Conservation (phyloP, 2,329 filamentous ascomycete genomes). For the Thielaviopsis punctulata region DNA sequence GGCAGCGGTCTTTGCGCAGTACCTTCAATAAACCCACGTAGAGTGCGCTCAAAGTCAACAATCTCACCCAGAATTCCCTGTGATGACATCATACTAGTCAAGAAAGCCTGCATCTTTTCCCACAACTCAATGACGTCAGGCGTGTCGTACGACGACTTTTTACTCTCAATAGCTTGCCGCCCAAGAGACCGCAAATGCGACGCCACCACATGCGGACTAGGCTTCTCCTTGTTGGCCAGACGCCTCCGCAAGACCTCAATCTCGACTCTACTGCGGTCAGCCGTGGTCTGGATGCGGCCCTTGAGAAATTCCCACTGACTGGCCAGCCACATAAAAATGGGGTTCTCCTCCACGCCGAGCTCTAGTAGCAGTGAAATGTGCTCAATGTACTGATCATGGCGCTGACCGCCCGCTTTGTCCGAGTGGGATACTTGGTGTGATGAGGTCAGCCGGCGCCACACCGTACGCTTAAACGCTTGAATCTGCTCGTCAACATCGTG, state of each 20-base stretch:
- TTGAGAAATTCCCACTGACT: conserved; percentile 83
- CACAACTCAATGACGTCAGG: conserved; percentile 74
- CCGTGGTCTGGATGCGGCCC: conserved; percentile 60
- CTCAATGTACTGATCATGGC: conserved; percentile 77
- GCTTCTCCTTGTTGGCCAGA: conserved; percentile 57
- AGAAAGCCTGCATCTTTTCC: conserved; percentile 67
- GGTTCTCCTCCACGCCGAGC: conserved; percentile 85
- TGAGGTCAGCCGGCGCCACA: conserved; percentile 67
- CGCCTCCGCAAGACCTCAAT: conserved; percentile 79
- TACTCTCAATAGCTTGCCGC: conserved; percentile 46
- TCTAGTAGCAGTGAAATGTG: conserved; percentile 80
- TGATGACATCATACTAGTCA: conserved; percentile 57
- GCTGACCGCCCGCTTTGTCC: conserved; percentile 31
- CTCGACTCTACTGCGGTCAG: conserved; percentile 77
- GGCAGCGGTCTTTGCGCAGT: conserved; percentile 67
- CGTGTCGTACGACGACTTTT: conserved; percentile 52
- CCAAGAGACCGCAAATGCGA: conserved; percentile 59
- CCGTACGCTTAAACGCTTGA: conserved; percentile 68
- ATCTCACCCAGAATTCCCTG: conserved; percentile 78
- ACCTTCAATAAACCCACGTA: conserved; percentile 77
- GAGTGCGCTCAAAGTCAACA: conserved; percentile 83
- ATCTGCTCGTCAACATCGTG: conserved; percentile 80
- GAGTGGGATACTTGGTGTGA: conserved; percentile 40
- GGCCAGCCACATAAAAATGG: conserved; percentile 88
- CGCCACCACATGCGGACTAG: conserved; percentile 50